phyloP scores from a whole-genome alignment of 164 flowering plant genomes.

The Kingdonia uniflora region DNA sequence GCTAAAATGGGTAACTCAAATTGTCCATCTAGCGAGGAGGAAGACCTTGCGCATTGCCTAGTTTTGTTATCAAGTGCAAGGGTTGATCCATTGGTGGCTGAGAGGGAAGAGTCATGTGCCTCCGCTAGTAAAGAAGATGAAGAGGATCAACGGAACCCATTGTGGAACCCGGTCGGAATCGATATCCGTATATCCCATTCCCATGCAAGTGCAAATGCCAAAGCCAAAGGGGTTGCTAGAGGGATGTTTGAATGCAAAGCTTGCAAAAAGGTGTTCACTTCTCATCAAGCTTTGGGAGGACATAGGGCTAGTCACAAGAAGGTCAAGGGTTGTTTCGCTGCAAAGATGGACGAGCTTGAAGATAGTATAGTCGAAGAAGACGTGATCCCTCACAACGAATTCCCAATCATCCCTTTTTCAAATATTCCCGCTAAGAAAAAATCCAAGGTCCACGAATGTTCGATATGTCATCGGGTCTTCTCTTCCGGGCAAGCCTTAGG shows the following conservation, averaged over 20 bases:
- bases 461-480: conserved; percentile 75
- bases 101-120: conserved; percentile 72
- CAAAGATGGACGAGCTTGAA: conserved; percentile 41
- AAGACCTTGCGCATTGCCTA: conserved; percentile 72
- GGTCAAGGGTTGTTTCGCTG: conserved; percentile 90
- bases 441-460: conserved; percentile 78
- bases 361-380: conserved; percentile 37
- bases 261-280: conserved; percentile 79
- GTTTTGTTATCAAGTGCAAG: conserved; percentile 62
- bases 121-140: conserved; percentile 75
- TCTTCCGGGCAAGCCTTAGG: conserved; percentile 88
- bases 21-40: conserved; percentile 60
- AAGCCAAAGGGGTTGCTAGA: conserved; percentile 37
- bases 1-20: conserved; percentile 29
- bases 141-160: conserved; percentile 37
- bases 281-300: conserved; percentile 93
- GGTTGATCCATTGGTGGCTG: conserved; percentile 36
- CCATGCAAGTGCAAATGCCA: conserved; percentile 6
- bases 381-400: conserved; percentile 46
- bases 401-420: conserved; percentile 20
- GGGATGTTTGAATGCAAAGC: conserved; percentile 89
- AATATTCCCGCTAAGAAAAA: conserved; percentile 35
- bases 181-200: neutral
- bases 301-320: conserved; percentile 97
- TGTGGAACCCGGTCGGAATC: conserved; percentile 1